Evolutionary conservation across 257 asterid species (phyloP), one percentile per base, ranked within the genome.

Genomic region (Osmanthus fragrans): DNA sequence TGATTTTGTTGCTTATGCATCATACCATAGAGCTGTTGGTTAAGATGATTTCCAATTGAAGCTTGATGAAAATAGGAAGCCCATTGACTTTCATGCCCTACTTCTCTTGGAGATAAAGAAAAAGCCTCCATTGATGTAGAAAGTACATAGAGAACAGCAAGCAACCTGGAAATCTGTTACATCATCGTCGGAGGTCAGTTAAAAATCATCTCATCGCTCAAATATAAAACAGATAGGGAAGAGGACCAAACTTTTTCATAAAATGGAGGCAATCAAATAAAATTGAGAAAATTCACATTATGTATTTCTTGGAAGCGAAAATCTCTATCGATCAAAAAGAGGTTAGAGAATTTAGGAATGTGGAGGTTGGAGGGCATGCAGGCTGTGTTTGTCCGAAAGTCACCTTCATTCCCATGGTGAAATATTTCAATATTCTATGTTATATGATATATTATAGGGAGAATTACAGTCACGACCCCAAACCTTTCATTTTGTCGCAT

Each of bases 31-130:
- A 89, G 82, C 79, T 89, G 91, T 78, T 90, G 99, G 84, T 89
- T 87, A 81, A 91, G 84, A 80, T 90, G 90, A 82, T 87, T 84
- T 75, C 99, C 98, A 65, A 93, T 90, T 39, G 98, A 93, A 72
- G 98, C 96, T 90, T 96, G 99, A 83, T 93, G 99, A 79, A 93
- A 96, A 85, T 89, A 96, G 67, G 99, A 88, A 77, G 95, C 98
- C 97, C 92, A 93, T 42, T 73, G 91, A 79, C 91, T 86, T 83
- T 88, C 97, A 77, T 80, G 84, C 73, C 91, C 89, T 87, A 86
- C 89, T 76, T 86, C 87, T 25, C 72, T 82, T 37, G 91, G 84
- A 70, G 91, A 79, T 70, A 90, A 74, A 77, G 94, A 80, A 79
- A 89, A 85, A 80, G 83, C 82, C 85, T 86, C 78, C 76, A 84